phyloP scores from a whole-genome alignment of 768 basidiomycete species.

The Tremella mesenterica region DNA sequence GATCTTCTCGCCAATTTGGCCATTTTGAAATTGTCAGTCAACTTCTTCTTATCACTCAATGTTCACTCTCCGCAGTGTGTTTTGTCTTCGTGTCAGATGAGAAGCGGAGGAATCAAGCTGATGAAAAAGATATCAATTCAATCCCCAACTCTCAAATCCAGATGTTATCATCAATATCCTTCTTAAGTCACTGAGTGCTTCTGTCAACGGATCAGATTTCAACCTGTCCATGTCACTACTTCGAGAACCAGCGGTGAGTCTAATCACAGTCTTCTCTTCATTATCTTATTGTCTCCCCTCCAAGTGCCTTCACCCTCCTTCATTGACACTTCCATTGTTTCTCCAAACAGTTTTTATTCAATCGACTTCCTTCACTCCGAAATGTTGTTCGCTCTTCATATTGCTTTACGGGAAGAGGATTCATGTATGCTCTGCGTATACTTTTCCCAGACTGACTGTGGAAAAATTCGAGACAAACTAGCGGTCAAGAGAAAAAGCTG shows the following conservation, averaged over 20 bases:
- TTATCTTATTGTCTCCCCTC: no score
- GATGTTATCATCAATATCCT: conserved; percentile 92
- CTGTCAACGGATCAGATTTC: conserved; percentile 63
- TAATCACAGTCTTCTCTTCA: no score
- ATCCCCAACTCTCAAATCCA: conserved; percentile 81
- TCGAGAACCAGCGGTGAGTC: conserved; percentile 29
- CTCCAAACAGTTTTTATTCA: no score
- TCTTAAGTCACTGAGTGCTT: conserved; percentile 55
- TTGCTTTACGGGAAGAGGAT: no score
- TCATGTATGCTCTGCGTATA: no score
- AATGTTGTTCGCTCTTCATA: no score
- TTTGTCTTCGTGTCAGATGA: conserved; percentile 5
- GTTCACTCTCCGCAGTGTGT: conserved; percentile 4
- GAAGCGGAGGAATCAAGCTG: conserved; percentile 5
- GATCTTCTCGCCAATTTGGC: conserved; percentile 93
- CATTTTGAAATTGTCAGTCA: conserved; percentile 73
- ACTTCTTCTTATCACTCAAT: no score
- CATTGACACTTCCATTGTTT: not conserved
- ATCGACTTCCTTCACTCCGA: no score
- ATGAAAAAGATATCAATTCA: conserved; percentile 80
- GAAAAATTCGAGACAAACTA: not conserved
- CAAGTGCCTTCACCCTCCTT: not conserved
- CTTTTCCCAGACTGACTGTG: no score
- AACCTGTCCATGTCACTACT: conserved; percentile 81
- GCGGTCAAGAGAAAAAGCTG: not conserved